phyloP scores from a whole-genome alignment of 345 rosid species.

The Ailanthus altissimus region DNA sequence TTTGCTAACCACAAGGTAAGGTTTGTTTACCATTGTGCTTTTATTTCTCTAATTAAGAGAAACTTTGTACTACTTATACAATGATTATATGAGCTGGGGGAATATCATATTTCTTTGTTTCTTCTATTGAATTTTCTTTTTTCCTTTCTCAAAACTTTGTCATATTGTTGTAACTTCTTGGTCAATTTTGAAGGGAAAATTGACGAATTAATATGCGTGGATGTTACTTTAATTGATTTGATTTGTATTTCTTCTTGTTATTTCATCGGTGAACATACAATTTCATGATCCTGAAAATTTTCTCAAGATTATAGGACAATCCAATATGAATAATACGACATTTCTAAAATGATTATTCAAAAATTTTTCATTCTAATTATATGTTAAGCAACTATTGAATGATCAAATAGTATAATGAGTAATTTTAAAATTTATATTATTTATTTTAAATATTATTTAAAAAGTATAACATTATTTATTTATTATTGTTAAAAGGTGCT shows the following conservation, averaged over 20 bases:
- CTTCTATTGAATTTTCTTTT: not conserved
- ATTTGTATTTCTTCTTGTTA: not conserved
- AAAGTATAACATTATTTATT: too few species aligned
- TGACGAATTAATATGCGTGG: not conserved
- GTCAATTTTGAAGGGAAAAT: constrained; percentile 20
- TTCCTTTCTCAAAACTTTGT: not conserved
- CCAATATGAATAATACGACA: too few species aligned
- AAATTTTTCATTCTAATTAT: too few species aligned
- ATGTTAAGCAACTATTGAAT: too few species aligned
- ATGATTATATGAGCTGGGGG: constrained; percentile 5
- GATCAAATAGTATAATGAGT: too few species aligned
- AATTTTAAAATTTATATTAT: too few species aligned
- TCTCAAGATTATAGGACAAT: not conserved
- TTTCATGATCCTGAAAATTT: not conserved
- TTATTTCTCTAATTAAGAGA: not conserved
- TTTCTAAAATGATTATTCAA: too few species aligned
- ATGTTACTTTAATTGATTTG: not conserved
- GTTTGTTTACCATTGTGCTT: constrained; percentile 11
- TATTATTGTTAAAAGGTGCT: not conserved
- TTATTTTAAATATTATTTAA: too few species aligned
- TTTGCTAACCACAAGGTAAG: constrained; percentile 22
- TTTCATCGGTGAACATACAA: not conserved
- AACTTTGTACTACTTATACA: not conserved
- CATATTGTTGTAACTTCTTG: not conserved
- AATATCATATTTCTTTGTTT: not conserved